Conservation (phyloP, 2,329 filamentous ascomycete species). For the Colletotrichum sp. region DNA sequence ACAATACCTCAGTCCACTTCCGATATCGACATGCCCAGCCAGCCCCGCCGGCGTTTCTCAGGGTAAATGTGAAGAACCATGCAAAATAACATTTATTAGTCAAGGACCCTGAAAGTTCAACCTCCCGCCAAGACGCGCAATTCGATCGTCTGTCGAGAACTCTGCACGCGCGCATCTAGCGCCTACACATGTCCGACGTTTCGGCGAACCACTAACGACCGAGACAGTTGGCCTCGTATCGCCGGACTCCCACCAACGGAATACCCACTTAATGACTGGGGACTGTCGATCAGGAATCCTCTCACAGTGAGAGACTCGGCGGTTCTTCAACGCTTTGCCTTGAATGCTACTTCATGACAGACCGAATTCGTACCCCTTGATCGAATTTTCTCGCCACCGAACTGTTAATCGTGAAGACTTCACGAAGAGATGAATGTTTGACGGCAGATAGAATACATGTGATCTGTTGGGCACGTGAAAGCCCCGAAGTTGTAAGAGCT, state of each 20-base stretch:
- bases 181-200: neutral
- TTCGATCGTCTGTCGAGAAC: neutral
- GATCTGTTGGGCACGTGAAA: neutral
- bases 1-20: neutral
- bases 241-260: neutral
- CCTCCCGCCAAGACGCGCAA: neutral
- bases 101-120: neutral
- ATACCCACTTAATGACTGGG: neutral
- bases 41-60: neutral
- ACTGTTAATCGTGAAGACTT: neutral
- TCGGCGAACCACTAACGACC: neutral
- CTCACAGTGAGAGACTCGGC: neutral
- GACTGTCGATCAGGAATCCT: neutral
- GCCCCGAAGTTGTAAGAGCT: neutral
- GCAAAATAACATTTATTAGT: neutral
- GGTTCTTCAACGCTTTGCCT: neutral
- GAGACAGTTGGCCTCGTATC: neutral
- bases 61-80: neutral
- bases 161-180: neutral
- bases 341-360: neutral
- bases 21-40: neutral
- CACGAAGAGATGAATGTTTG: neutral
- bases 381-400: neutral
- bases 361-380: neutral
- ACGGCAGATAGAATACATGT: neutral